Evolutionary conservation across 2,329 filamentous ascomycete genomes (phyloP).

Genomic region (Botrytis tulipae): DNA sequence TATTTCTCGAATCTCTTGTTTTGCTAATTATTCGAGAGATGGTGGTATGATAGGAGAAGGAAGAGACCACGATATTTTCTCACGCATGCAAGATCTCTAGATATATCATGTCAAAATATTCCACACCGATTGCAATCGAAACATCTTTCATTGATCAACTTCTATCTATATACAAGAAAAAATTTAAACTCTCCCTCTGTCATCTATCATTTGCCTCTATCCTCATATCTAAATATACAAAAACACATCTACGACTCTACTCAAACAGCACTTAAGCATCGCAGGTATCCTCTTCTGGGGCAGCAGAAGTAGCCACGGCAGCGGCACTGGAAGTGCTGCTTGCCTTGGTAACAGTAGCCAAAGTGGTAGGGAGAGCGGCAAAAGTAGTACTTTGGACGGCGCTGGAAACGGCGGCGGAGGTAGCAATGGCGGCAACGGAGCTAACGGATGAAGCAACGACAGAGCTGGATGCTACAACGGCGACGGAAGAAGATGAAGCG

Average conservation of each 20-base stretch:
- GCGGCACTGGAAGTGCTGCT: conserved; percentile 1
- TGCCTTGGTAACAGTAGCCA: conserved; percentile 5
- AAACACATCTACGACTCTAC: too few species aligned
- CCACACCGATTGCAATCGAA: background rate
- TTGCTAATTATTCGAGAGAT: too few species aligned
- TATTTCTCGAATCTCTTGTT: too few species aligned
- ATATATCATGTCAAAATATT: background rate
- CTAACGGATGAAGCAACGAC: background rate
- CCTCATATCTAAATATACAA: background rate
- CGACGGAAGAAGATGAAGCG: background rate
- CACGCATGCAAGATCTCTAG: background rate
- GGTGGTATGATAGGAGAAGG: too few species aligned
- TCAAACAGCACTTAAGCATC: background rate
- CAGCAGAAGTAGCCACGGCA: background rate
- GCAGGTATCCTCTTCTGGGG: background rate
- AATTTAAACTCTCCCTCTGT: background rate
- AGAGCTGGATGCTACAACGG: background rate
- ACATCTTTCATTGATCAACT: background rate
- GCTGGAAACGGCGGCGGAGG: background rate
- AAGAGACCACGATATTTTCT: background rate
- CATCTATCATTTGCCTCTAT: background rate
- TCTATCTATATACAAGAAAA: conserved; percentile 14
- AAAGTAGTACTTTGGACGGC: background rate
- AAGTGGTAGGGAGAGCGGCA: conserved; percentile 10
- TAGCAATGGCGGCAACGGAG: background rate